Conservation (phyloP, 202 grass and related monocot species). For the Bolboschoenoplectus hybrid region DNA sequence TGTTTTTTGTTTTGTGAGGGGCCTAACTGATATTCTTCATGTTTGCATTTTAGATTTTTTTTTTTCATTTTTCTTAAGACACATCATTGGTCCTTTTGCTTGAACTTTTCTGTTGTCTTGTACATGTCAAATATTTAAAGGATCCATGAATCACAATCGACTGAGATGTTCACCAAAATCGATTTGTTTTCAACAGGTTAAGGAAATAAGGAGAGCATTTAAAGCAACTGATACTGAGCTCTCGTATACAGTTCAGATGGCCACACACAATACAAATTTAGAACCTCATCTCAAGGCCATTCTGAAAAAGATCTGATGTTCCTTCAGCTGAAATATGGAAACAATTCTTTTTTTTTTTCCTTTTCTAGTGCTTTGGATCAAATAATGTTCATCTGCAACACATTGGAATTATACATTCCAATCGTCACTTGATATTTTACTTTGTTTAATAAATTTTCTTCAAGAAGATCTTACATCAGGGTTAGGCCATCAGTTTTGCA, state of each 20-base stretch:
- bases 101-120: neutral
- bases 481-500: neutral
- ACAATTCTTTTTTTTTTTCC: neutral
- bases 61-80: neutral
- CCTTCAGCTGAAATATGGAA: neutral
- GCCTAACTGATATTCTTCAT: neutral
- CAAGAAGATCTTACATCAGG: neutral
- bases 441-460: neutral
- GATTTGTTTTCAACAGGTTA: conserved; percentile 56
- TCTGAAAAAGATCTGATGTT: conserved; percentile 67
- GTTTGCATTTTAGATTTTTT: neutral
- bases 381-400: neutral
- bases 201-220: conserved; percentile 77
- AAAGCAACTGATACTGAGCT: conserved; percentile 56
- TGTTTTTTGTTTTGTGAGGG: neutral
- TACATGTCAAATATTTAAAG: too few species aligned
- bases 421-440: neutral
- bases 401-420: neutral
- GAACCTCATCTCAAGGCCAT: conserved; percentile 75
- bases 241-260: conserved; percentile 84
- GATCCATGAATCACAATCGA: neutral
- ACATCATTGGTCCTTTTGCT: neutral
- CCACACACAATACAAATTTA: conserved; percentile 53
- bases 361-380: neutral
- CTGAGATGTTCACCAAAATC: neutral